These are phyloP conservation scores for Volvox reticuliferus DNA, from an alignment of 139 green algal species.

Conservation along the genomic window DNA sequence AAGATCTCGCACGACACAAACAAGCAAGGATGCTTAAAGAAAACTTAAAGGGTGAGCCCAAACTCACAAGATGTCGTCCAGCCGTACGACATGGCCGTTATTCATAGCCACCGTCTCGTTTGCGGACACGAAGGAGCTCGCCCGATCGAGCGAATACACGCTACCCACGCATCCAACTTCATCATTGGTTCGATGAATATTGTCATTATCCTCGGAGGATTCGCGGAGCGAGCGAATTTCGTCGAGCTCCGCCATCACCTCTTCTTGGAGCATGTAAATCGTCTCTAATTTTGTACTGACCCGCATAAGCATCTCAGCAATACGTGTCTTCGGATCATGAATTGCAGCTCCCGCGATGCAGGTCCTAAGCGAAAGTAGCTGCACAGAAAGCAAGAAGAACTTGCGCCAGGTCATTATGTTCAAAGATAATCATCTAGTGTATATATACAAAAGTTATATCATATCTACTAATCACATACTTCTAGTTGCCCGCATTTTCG, in stretches of 20 bases:
- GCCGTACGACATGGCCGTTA: neutral
- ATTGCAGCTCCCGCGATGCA: too few species aligned
- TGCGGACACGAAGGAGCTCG: neutral
- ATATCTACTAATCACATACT: too few species aligned
- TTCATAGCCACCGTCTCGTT: slow-evolving; percentile 2
- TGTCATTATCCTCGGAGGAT: neutral
- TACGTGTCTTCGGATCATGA: neutral
- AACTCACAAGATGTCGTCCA: slow-evolving; percentile 15
- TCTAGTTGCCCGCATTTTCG: too few species aligned
- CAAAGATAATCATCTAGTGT: too few species aligned
- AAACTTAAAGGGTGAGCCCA: too few species aligned
- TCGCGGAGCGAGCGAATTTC: neutral
- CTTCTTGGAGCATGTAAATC: neutral
- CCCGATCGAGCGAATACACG: neutral
- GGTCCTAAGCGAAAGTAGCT: too few species aligned
- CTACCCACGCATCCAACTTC: neutral
- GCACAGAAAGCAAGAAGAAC: too few species aligned
- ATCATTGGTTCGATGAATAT: too few species aligned
- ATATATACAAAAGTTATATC: too few species aligned
- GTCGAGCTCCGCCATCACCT: neutral
- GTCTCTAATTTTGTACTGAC: neutral
- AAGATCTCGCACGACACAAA: too few species aligned
- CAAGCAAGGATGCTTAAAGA: too few species aligned
- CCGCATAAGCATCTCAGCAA: neutral
- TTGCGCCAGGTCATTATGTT: too few species aligned